Evolutionary conservation across 805 yeast genomes (phyloP), one percentile per base, ranked within the genome.

Genomic region (Cyberlindnera suaveolens): DNA sequence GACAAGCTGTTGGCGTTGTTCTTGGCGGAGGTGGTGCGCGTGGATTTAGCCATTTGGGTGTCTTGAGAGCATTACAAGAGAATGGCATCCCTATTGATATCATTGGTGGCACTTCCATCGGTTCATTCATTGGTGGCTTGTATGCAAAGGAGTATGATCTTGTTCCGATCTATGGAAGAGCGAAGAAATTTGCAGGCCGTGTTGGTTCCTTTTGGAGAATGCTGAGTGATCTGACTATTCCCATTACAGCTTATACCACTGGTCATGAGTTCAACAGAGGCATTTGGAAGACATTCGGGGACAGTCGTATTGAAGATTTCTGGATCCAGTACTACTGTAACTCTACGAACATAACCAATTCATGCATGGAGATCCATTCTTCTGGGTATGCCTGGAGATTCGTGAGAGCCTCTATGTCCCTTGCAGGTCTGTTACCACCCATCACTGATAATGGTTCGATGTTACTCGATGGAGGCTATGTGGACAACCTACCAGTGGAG

Each of bases 1-100:
- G 96, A 7, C 88, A 89, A 59, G 96, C 96, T 0, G 85, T 93
- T 34, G 99, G 98, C 0, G 68, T 93, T 16, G 97, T 91, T 6
- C 68, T 91, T 4, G 99, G 99, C 6, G 99, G 99, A 13, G 99
- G 99, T 34, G 99, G 99, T 35, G 96, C 98, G 0, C 72, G 98
- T 52, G 99, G 99, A 1, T 72, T 91, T 13, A 77, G 96, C 13
- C 99, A 91, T 60, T 71, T 91, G 34, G 99, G 99, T 4, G 82
- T 93, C 3, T 76, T 91, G n/a, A 78, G 80, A 40, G 96, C 97
- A 0, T 65, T 91, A 9, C 98, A 91, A 60, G 95, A 86, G 49
- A 79, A 80, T 43, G 97, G 97, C 0, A 85, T 91, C 13, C 99
- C 99, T 0, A 81, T 93, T 31, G 99, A 91, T 64, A 68, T 90